phyloP scores from a whole-genome alignment of 2,329 filamentous ascomycete genomes.

The Phaeosphaeria sp. region DNA sequence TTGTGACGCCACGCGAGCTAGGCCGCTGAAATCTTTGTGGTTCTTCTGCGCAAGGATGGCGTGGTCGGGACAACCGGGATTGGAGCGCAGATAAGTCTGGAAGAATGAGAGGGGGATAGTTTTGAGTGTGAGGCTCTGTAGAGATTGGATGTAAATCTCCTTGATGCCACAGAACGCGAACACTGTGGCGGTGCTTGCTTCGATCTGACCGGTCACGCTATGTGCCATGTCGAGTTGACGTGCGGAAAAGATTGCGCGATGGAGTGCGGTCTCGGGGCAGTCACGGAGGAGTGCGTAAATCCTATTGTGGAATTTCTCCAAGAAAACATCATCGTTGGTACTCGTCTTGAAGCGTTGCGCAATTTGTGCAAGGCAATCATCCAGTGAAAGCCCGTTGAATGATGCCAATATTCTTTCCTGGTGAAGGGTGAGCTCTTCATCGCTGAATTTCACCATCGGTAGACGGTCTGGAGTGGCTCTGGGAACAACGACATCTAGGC shows the following conservation, averaged over 20 bases:
- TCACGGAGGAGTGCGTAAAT: conserved; percentile 47
- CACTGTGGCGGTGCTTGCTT: conserved; percentile 42
- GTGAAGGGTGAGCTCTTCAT: conserved; percentile 33
- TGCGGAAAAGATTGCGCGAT: conserved; percentile 53
- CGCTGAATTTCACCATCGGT: conserved; percentile 52
- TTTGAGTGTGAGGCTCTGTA: conserved; percentile 36
- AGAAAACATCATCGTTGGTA: conserved; percentile 30
- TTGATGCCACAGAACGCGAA: conserved; percentile 56
- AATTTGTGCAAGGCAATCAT: conserved; percentile 42
- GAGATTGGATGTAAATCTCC: conserved; percentile 48
- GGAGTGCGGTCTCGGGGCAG: conserved; percentile 51
- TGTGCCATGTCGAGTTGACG: conserved; percentile 46
- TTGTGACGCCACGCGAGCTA: conserved; percentile 31
- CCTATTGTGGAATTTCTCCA: conserved; percentile 37
- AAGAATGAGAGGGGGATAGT: conserved; percentile 55
- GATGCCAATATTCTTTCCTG: conserved; percentile 30
- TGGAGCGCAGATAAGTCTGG: conserved; percentile 52
- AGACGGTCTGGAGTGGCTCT: conserved; percentile 50
- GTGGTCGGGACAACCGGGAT: conserved; percentile 55
- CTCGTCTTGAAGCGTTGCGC: conserved; percentile 27
- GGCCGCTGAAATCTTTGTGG: conserved; percentile 54
- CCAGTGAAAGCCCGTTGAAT: conserved; percentile 35
- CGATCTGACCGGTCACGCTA: conserved; percentile 32
- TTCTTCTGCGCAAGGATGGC: conserved; percentile 53
- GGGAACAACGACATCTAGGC: conserved; percentile 55